Conservation (phyloP, 768 basidiomycete genomes). For the Coprinopsis strossmayeri region DNA sequence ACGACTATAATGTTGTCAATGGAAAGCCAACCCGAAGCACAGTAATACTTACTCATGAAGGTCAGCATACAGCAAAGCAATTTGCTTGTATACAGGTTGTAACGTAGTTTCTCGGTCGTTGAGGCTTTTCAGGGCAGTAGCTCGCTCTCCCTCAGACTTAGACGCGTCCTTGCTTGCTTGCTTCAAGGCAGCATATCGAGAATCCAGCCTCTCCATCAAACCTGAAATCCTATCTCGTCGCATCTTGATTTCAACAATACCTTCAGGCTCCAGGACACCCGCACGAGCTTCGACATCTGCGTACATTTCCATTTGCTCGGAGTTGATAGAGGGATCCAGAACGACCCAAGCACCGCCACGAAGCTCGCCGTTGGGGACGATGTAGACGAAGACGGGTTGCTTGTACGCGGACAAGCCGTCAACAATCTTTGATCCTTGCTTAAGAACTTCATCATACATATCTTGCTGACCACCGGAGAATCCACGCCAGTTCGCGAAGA, state of each 20-base stretch:
- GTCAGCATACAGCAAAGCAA: slow-evolving; percentile 92
- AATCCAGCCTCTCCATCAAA: slow-evolving; percentile 92
- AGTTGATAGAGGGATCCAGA: slow-evolving; percentile 95
- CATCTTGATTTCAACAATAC: slow-evolving; percentile 97
- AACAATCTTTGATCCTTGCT: slow-evolving; percentile 97
- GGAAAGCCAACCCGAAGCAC: slow-evolving; percentile 1
- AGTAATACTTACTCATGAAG: slow-evolving; percentile 76
- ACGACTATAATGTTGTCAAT: slow-evolving; percentile 46
- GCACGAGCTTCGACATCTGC: slow-evolving; percentile 94
- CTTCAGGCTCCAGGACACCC: slow-evolving; percentile 95
- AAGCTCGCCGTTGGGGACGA: slow-evolving; percentile 96
- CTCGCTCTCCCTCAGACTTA: slow-evolving; percentile 69
- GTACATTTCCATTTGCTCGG: slow-evolving; percentile 98
- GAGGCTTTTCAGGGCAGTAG: slow-evolving; percentile 61
- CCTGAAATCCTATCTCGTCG: slow-evolving; percentile 86
- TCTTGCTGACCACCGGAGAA: slow-evolving; percentile 99
- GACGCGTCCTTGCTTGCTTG: slow-evolving; percentile 68
- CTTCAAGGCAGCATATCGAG: slow-evolving; percentile 76
- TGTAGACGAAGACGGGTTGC: slow-evolving; percentile 97
- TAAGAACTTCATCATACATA: slow-evolving; percentile 97
- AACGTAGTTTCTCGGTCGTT: slow-evolving; percentile 72
- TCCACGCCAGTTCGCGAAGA: slow-evolving; percentile 99
- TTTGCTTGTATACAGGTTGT: slow-evolving; percentile 88
- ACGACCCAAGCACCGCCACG: slow-evolving; percentile 99
- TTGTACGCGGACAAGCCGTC: slow-evolving; percentile 96